Conservation (phyloP, 257 asterid species). For the Orobanche coerulescens region DNA sequence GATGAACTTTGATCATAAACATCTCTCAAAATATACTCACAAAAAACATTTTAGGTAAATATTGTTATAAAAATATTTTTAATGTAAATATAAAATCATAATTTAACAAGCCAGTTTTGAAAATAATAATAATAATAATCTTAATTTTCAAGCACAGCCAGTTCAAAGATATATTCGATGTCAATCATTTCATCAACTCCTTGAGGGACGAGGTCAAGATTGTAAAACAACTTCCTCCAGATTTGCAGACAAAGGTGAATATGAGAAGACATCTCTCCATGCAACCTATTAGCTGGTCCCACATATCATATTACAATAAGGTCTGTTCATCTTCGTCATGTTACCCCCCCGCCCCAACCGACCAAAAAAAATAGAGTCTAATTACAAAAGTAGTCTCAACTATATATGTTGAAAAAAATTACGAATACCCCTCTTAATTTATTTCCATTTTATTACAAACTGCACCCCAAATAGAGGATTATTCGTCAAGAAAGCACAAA, state of each 20-base stretch:
- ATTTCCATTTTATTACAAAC: too few species aligned
- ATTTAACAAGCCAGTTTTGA: neutral
- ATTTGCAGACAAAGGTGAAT: neutral
- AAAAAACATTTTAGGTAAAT: too few species aligned
- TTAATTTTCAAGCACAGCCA: neutral
- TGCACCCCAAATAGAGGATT: too few species aligned
- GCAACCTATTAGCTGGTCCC: conserved; percentile 13
- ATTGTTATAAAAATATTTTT: too few species aligned
- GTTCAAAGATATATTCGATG: conserved; percentile 4
- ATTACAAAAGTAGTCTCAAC: neutral
- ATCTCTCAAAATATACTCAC: too few species aligned
- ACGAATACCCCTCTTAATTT: too few species aligned
- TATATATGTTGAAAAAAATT: too few species aligned
- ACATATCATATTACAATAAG: conserved; percentile 12
- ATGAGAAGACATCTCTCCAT: neutral
- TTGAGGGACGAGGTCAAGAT: conserved; percentile 9
- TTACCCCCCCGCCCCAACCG: neutral
- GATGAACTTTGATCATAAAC: too few species aligned
- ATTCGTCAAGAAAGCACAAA: too few species aligned
- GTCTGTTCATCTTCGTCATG: neutral
- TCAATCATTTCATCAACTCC: conserved; percentile 8
- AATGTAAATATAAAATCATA: neutral
- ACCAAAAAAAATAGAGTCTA: neutral
- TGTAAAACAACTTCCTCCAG: conserved; percentile 10
- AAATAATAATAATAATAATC: neutral